Evolutionary conservation across 1,284 basidiomycete species (phyloP).

Genomic region (Austroboletus niveus): DNA sequence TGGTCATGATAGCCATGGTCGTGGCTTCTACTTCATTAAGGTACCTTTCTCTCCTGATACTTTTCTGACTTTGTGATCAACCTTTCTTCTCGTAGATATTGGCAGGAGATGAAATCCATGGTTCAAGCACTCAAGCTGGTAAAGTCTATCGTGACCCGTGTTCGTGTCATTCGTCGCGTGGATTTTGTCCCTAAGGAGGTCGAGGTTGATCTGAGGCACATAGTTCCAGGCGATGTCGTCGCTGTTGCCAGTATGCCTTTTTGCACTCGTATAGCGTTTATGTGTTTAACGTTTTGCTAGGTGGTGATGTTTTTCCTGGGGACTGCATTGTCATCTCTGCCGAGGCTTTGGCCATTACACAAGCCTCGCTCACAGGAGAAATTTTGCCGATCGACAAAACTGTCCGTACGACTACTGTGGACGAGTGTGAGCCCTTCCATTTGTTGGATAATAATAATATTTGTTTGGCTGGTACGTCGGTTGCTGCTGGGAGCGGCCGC

Average conservation of each 20-base stretch:
- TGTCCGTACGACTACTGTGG: constrained; percentile 12
- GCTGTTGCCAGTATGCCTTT: constrained; percentile 27
- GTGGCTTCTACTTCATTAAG: constrained; percentile 31
- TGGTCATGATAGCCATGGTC: constrained; percentile 33
- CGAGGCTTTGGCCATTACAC: constrained; percentile 28
- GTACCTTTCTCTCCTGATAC: constrained; percentile 6
- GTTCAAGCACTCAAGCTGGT: constrained; percentile 33
- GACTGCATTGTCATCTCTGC: constrained; percentile 32
- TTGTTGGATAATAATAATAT: constrained; percentile 30
- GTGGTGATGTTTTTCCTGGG: constrained; percentile 33
- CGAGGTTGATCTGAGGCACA: constrained; percentile 27
- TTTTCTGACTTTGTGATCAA: neutral
- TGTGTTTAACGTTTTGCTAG: constrained; percentile 6
- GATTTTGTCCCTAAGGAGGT: constrained; percentile 22
- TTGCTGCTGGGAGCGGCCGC: constrained; percentile 30
- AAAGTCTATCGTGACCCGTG: constrained; percentile 32
- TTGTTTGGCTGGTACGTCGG: constrained; percentile 32
- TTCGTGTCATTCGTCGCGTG: constrained; percentile 30
- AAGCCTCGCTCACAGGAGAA: constrained; percentile 33
- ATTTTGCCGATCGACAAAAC: constrained; percentile 29
- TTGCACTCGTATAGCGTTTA: neutral
- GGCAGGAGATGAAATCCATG: constrained; percentile 33
- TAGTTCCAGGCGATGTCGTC: constrained; percentile 31
- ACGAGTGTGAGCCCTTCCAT: constrained; percentile 22
- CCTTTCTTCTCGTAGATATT: constrained; percentile 19